Evolutionary conservation across 208 protist genomes (phyloP), one percentile per base, ranked within the genome.

Genomic region (Crithidia fasciculata): DNA sequence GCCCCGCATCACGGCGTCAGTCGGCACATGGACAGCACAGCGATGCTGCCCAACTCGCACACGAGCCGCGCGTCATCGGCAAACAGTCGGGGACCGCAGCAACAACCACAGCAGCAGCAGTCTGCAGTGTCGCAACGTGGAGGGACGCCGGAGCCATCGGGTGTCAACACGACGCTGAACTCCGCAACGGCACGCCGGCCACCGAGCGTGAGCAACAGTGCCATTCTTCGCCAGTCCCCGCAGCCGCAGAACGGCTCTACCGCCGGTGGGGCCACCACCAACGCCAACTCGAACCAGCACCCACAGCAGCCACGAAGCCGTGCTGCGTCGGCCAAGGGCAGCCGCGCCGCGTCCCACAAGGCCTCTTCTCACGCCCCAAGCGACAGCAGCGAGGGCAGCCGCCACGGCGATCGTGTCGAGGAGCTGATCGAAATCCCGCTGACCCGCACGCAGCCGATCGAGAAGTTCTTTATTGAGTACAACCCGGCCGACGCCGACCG

Each of bases 391-490:
- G 70, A 47, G 43, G 58, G 74, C 37, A 85, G 70, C 59, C 62
- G 47, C 45, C 45, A 55, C 16, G 62, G 55, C 16, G 78, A 72
- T 10, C 66, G 61, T 18, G 88, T 90, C 12, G 90, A 96, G 78
- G 69, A 87, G 67, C 81, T 96, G n/a, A 91, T 92, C 58, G 81
- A 86, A 45, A 70, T 95, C 40, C 75, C 74, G 36, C 72, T 83
- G 39, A 54, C 76, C 7, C 76, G 65, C 49, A 82, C 76, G 5
- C 81, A 84, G 47, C 88, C 92, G 5, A 81, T 92, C 28, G 92
- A 96, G 47, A 83, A 84, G 65, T 96, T 95, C 68, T 96, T 96
- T 70, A 79, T 95, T 5, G 82, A 95, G 65, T 94, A 76, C 72
- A 69, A 72, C 58, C 55, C 28, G 55, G 67, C 55, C 16, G 81